These are phyloP conservation scores for Plectosphaerella cucumerina DNA, from an alignment of 2,329 filamentous ascomycete species.

Conservation along the genomic window DNA sequence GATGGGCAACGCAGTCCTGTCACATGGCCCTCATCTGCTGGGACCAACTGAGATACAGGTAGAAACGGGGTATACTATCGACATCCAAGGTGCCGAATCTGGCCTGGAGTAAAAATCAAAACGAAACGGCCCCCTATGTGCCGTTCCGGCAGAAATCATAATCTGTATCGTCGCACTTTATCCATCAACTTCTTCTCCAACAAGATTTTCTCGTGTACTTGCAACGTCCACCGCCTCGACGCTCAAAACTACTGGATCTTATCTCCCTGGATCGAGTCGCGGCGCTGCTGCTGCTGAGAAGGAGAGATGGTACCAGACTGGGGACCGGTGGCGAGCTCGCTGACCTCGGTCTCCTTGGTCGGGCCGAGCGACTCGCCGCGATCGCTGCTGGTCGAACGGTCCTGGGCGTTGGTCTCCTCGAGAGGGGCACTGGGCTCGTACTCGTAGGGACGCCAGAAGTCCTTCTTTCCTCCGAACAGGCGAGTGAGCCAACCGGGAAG, in stretches of 20 bases:
- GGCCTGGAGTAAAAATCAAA: too few relatives aligned
- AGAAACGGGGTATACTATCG: too few relatives aligned
- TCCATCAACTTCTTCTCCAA: too few relatives aligned
- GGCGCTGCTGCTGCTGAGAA: neutral
- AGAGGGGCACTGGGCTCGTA: conserved; percentile 9
- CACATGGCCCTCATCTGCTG: too few relatives aligned
- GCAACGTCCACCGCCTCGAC: neutral
- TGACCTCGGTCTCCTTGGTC: conserved; percentile 9
- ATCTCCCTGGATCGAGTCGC: neutral
- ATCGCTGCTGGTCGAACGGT: conserved; percentile 8
- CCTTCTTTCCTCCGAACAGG: conserved; percentile 60
- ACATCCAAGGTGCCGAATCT: too few relatives aligned
- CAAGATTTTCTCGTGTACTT: too few relatives aligned
- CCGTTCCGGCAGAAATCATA: too few relatives aligned
- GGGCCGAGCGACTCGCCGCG: conserved; percentile 7
- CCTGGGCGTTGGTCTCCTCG: conserved; percentile 12
- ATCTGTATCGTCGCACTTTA: too few relatives aligned
- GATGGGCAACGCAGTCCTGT: too few relatives aligned
- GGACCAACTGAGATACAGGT: too few relatives aligned
- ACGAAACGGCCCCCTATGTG: too few relatives aligned
- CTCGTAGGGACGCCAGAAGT: conserved; percentile 60
- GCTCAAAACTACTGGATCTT: neutral
- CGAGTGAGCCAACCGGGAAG: conserved; percentile 71
- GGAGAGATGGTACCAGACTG: neutral
- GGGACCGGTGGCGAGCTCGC: conserved; percentile 5